These are phyloP conservation scores for Aspergillus cristatus DNA, from an alignment of 495 filamentous ascomycete species.

Conservation along the genomic window DNA sequence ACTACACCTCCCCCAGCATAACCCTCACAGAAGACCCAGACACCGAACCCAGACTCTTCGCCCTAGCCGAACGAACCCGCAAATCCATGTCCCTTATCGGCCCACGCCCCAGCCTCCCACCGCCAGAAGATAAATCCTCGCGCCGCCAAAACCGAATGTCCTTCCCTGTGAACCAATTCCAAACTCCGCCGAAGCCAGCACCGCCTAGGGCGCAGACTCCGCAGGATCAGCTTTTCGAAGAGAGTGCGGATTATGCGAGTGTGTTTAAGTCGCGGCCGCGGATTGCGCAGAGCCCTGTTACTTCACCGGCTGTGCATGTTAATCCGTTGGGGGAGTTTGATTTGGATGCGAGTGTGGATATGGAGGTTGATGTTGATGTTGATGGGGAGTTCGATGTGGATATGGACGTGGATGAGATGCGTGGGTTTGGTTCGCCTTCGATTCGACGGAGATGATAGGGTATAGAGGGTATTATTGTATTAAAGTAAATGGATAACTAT, in stretches of 20 bases:
- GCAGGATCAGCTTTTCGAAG: slow-evolving; percentile 50
- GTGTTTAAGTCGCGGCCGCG: slow-evolving; percentile 81
- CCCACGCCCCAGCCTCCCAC: slow-evolving; percentile 12
- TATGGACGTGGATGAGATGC: slow-evolving; percentile 1
- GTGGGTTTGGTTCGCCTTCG: slow-evolving; percentile 8
- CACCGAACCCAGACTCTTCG: slow-evolving; percentile 15
- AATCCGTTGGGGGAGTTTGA: slow-evolving; percentile 25
- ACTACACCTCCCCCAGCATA: too few species aligned
- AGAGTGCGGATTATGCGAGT: slow-evolving; percentile 69
- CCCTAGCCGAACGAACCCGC: slow-evolving; percentile 66
- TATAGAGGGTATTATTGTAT: not conserved
- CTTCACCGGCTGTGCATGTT: slow-evolving; percentile 45
- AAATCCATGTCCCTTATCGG: slow-evolving; percentile 63
- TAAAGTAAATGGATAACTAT: not conserved
- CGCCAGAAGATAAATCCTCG: slow-evolving; percentile 16
- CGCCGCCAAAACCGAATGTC: slow-evolving; percentile 37
- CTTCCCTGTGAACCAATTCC: slow-evolving; percentile 54
- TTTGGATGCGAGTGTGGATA: slow-evolving; percentile 10
- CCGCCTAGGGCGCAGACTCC: slow-evolving; percentile 39
- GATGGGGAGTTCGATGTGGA: slow-evolving; percentile 7
- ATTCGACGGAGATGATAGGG: slow-evolving; percentile 4
- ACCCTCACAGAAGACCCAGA: slow-evolving; percentile 13
- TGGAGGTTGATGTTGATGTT: slow-evolving; percentile 2
- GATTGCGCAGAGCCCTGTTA: slow-evolving; percentile 64
- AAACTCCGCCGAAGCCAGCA: slow-evolving; percentile 38